These are phyloP conservation scores for Populus alba DNA, from an alignment of 345 rosid genomes.

Conservation along the genomic window DNA sequence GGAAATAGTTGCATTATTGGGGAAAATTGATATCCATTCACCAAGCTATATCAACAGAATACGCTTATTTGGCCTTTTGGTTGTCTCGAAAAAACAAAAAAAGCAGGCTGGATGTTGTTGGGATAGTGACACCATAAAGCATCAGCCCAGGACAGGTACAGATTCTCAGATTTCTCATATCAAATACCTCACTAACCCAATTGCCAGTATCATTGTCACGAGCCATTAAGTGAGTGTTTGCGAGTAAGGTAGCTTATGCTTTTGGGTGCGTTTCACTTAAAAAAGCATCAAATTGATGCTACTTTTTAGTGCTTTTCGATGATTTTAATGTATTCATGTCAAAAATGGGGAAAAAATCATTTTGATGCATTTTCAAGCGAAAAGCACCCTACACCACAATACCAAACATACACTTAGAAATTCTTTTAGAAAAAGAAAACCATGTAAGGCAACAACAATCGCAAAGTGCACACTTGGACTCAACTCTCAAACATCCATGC, in stretches of 20 bases:
- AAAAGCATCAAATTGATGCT: no score
- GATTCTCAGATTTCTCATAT: not conserved
- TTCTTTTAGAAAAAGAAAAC: not conserved
- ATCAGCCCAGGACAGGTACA: not conserved
- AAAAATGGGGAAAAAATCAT: no score
- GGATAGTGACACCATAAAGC: not conserved
- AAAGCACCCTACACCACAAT: no score
- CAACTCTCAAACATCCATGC: not conserved
- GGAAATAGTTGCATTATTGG: not conserved
- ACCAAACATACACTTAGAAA: not conserved
- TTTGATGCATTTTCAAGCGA: no score
- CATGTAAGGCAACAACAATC: not conserved
- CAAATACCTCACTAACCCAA: not conserved
- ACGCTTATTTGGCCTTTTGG: not conserved
- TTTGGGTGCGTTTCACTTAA: no score
- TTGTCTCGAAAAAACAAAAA: not conserved
- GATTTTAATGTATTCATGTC: no score
- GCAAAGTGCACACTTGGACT: not conserved
- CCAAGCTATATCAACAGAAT: not conserved
- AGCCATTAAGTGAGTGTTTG: not conserved
- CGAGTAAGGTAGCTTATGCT: no score
- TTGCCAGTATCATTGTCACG: not conserved
- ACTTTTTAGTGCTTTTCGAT: no score
- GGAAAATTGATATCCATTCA: not conserved
- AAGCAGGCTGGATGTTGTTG: not conserved